A percentile compares a stretch with the other conserved stretches of the same genome.
phyloP scores from a whole-genome alignment of 2,329 filamentous ascomycete species.

The Lasiodiplodia sp. region DNA sequence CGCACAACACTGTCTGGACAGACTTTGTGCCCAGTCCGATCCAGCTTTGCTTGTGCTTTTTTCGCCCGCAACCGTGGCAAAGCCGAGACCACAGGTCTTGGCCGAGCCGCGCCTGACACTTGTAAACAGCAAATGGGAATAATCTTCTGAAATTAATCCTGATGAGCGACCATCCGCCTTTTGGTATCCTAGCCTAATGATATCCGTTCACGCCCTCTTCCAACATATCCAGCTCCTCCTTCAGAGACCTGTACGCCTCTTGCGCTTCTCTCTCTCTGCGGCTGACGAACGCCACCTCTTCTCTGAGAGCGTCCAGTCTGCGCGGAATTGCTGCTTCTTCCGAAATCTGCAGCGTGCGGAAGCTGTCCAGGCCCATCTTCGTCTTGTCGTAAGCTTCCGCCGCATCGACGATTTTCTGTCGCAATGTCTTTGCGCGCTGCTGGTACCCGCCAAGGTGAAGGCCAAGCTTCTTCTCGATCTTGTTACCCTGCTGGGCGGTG shows the following conservation, averaged over 20 bases:
- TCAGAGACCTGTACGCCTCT: constrained; percentile 78
- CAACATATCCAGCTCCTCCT: constrained; percentile 77
- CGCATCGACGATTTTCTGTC: constrained; percentile 79
- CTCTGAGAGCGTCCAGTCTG: constrained; percentile 75
- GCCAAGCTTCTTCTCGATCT: constrained; percentile 90
- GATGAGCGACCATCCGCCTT: neutral
- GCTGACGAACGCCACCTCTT: constrained; percentile 83
- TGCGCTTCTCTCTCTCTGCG: constrained; percentile 89
- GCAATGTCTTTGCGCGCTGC: constrained; percentile 80
- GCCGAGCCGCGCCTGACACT: neutral
- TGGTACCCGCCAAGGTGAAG: constrained; percentile 90
- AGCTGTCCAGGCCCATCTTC: constrained; percentile 73
- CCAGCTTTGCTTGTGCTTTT: neutral
- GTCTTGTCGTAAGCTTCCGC: constrained; percentile 77
- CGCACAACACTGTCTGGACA: constrained; percentile 1
- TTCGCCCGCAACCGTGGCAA: constrained; percentile 5
- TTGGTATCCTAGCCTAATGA: constrained; percentile 35
- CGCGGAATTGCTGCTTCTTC: constrained; percentile 79
- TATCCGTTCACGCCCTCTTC: constrained; percentile 46
- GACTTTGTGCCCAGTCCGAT: neutral
- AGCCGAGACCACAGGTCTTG: neutral
- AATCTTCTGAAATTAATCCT: constrained; percentile 7
- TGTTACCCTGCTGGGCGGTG: constrained; percentile 80
- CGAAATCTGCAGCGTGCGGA: constrained; percentile 76
- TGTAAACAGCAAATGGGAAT: neutral